A percentile compares a stretch with the other conserved stretches of the same genome.
Evolutionary conservation across 1,284 basidiomycete species (phyloP).

Genomic region (Pyrrhoderma lamaoense): DNA sequence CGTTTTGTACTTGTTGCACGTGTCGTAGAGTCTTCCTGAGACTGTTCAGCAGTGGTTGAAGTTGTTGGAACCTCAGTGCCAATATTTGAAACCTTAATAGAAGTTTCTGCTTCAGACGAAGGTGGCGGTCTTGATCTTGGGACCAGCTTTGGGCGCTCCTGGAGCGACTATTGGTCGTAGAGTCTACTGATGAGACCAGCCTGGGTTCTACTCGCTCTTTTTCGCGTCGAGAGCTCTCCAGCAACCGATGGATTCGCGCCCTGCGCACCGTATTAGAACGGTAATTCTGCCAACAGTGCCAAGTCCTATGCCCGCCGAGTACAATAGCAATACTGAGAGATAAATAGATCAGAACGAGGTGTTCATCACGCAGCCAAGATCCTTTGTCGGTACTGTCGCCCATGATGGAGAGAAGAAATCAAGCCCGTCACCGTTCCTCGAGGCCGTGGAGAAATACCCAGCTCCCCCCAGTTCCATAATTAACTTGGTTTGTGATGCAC

Average conservation of each 20-base stretch:
- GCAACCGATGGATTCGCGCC: constrained; percentile 6
- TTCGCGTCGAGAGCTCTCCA: constrained; percentile 9
- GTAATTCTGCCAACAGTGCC: constrained; percentile 14
- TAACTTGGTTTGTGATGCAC: no score
- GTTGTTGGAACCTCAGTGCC: background rate
- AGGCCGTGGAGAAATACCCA: no score
- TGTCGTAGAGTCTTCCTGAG: background rate
- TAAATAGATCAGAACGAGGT: constrained; percentile 15
- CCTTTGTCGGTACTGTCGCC: background rate
- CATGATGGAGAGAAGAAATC: background rate
- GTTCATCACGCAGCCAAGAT: constrained; percentile 11
- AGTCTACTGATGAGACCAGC: background rate
- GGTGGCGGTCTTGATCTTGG: background rate
- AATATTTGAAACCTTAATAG: background rate
- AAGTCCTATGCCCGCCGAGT: constrained; percentile 13
- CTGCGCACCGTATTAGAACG: constrained; percentile 6
- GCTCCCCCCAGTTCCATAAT: no score
- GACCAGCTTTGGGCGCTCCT: no score
- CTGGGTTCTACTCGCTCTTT: constrained; percentile 6
- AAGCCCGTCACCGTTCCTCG: background rate
- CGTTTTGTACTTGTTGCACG: constrained; percentile 1
- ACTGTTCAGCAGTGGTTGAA: background rate
- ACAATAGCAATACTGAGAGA: constrained; percentile 12
- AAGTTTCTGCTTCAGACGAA: background rate
- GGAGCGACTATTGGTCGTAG: background rate